phyloP scores from a whole-genome alignment of 163 green algal species.

The Trebouxia gelatinosa region DNA sequence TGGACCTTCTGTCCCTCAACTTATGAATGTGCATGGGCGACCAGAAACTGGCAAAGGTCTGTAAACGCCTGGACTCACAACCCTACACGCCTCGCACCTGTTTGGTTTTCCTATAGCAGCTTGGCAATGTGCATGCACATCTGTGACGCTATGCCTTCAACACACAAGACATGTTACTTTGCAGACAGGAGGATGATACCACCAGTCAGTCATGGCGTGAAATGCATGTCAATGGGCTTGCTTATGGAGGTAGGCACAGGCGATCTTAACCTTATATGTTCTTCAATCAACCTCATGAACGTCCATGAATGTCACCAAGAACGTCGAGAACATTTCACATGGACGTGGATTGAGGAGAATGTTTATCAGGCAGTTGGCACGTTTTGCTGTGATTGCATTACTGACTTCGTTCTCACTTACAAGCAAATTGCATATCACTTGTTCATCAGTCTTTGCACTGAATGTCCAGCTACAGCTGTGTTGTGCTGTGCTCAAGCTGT shows the following conservation, averaged over 20 bases:
- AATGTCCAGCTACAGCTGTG: too few species aligned
- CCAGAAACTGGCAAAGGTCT: conserved; percentile 57
- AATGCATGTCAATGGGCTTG: conserved; percentile 91
- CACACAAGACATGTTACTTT: not conserved
- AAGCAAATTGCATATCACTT: too few species aligned
- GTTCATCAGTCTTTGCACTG: too few species aligned
- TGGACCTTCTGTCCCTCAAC: conserved; percentile 81
- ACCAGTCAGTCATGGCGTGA: conserved; percentile 75
- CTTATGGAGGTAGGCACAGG: conserved; percentile 83
- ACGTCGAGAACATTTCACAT: too few species aligned
- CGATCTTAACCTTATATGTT: too few species aligned
- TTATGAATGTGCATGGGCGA: conserved; percentile 85
- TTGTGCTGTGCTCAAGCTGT: too few species aligned
- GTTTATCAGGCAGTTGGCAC: too few species aligned
- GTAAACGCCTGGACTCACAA: not conserved
- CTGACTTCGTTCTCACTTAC: too few species aligned
- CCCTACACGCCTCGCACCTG: not conserved
- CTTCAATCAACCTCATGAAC: too few species aligned
- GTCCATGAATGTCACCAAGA: too few species aligned
- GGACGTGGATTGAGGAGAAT: too few species aligned
- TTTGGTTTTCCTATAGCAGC: not conserved
- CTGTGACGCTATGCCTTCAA: not conserved
- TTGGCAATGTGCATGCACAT: not conserved
- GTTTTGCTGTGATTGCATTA: too few species aligned
- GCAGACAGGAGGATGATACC: conserved; percentile 60